A percentile compares a stretch with the other conserved stretches of the same genome.
Conservation (phyloP, 1,284 basidiomycete genomes). For the Pterulicium gracile region DNA sequence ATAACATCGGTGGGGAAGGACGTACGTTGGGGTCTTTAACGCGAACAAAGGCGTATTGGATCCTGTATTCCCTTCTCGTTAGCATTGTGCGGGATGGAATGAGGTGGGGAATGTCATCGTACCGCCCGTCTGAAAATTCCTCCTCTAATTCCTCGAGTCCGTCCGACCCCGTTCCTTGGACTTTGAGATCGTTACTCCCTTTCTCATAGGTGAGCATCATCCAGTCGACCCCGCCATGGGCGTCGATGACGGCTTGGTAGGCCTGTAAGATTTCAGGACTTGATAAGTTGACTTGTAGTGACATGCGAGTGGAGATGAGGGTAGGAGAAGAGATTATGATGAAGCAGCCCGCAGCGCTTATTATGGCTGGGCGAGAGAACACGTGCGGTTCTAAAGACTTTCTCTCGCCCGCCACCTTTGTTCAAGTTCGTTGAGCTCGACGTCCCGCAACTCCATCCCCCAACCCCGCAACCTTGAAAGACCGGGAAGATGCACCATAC, state of each 20-base stretch:
- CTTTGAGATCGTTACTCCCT: constrained; percentile 82
- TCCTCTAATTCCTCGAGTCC: constrained; percentile 89
- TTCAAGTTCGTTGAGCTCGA: no score
- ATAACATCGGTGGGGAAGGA: constrained; percentile 9
- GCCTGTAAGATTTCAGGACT: constrained; percentile 64
- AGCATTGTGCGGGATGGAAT: background rate
- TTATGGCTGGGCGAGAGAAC: no score
- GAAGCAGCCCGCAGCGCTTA: no score
- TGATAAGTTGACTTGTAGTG: constrained; percentile 66
- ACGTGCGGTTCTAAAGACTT: no score
- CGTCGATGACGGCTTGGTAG: constrained; percentile 73
- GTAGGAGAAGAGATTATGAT: background rate
- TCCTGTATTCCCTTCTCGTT: constrained; percentile 36
- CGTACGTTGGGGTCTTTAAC: constrained; percentile 82
- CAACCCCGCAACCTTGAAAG: no score
- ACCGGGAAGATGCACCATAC: no score
- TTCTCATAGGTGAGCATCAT: constrained; percentile 81
- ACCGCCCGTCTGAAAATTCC: constrained; percentile 92
- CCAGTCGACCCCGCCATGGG: constrained; percentile 68
- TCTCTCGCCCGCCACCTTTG: no score
- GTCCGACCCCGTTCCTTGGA: constrained; percentile 75
- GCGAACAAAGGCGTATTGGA: constrained; percentile 89
- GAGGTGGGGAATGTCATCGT: constrained; percentile 14
- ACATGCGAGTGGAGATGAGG: constrained; percentile 34
- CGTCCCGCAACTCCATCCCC: no score